A percentile compares a stretch with the other conserved stretches of the same genome.
Evolutionary conservation across 1,139 yeast species (phyloP).

Genomic region (Pichia terricola): DNA sequence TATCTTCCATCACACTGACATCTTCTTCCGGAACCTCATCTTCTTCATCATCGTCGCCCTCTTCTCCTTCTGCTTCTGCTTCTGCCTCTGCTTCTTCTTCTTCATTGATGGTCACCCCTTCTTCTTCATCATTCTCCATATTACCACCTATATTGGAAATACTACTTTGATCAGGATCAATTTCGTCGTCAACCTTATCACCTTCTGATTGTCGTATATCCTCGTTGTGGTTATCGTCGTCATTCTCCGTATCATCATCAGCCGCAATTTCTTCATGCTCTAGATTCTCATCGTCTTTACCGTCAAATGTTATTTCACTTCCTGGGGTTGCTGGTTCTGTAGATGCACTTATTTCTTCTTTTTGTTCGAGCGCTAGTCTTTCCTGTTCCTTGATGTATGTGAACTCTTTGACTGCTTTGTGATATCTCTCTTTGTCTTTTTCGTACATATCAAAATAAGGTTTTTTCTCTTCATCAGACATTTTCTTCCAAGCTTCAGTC

Average conservation of each 20-base stretch:
- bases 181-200: neutral
- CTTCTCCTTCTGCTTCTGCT: constrained; percentile 1
- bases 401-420: constrained; percentile 62
- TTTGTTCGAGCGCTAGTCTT: constrained; percentile 5
- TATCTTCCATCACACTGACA: constrained; percentile 3
- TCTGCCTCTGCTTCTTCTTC: constrained; percentile 3
- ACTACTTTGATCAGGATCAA: too few species aligned
- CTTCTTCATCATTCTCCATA: neutral
- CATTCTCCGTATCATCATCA: neutral
- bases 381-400: constrained; percentile 30
- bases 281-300: constrained; percentile 8
- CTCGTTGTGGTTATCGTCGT: constrained; percentile 1
- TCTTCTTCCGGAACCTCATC: constrained; percentile 6
- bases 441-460: constrained; percentile 73
- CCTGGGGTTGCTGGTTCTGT: constrained; percentile 8
- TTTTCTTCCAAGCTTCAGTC: constrained; percentile 79
- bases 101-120: neutral
- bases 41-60: neutral
- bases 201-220: neutral
- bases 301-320: constrained; percentile 3
- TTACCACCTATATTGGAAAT: too few species aligned
- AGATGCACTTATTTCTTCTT: neutral
- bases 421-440: constrained; percentile 70
- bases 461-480: constrained; percentile 59
- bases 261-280: neutral